A percentile compares a stretch with the other conserved stretches of the same genome.
Evolutionary conservation across 768 basidiomycete genomes (phyloP).

Genomic region (Lactifluus echinatus): DNA sequence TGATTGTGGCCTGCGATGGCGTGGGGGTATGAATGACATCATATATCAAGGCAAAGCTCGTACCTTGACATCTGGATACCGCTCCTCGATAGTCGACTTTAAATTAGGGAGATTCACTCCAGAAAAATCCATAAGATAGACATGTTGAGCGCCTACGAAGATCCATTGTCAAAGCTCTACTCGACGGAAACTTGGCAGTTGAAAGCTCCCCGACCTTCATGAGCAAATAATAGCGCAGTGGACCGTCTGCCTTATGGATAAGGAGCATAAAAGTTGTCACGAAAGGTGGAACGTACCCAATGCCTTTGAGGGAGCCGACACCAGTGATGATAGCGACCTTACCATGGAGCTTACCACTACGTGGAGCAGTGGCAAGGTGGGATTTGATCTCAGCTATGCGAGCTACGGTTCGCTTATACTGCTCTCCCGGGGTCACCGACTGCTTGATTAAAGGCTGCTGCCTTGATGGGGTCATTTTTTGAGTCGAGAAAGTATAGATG

Average conservation of each 20-base stretch:
- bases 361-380: conserved; percentile 49
- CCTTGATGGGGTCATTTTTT: neutral
- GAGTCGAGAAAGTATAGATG: neutral
- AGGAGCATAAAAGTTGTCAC: neutral
- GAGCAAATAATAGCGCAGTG: conserved; percentile 62
- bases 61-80: conserved; percentile 77
- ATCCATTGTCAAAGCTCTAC: neutral
- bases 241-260: conserved; percentile 44
- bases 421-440: conserved; percentile 32
- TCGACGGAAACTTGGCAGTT: too few species aligned
- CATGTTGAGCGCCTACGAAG: conserved; percentile 55
- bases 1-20: conserved; percentile 54
- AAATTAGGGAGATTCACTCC: conserved; percentile 60
- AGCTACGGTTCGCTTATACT: conserved; percentile 50
- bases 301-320: conserved; percentile 78
- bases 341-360: conserved; percentile 49
- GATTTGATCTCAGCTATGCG: conserved; percentile 61
- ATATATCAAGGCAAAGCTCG: neutral
- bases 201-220: conserved; percentile 51
- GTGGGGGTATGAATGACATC: neutral
- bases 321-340: conserved; percentile 89
- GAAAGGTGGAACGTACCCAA: conserved; percentile 50
- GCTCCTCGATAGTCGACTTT: conserved; percentile 53
- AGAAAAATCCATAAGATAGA: conserved; percentile 72
- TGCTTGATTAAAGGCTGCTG: conserved; percentile 4